Base-by-base conservation (phyloP, 345 rosid genomes). In the Bretschneidera sinensis region DNA sequence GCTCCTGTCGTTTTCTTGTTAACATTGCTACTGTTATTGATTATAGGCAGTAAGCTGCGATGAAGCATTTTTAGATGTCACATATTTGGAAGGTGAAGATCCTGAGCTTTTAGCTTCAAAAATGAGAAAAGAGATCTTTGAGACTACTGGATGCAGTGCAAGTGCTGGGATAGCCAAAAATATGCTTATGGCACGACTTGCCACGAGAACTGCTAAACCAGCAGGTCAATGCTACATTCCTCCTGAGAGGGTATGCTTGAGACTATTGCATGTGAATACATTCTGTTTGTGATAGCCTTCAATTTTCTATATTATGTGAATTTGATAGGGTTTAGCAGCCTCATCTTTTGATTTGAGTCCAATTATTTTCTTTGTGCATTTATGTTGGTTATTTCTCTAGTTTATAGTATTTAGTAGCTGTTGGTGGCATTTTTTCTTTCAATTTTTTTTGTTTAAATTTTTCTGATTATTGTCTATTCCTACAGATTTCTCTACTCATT, bases 161-260 rank as follows among this genome's bases (percentile, higher is more conserved):
- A 89, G 97, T 77, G 84, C 83, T 55, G 98, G 98, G 54, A 84
- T 92, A 71, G 89, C 91, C 55, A 78, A 76, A 25, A 89, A 87
- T 75, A 92, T 92, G 96, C 91, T 92, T 9, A 74, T 92, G 83
- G 97, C 98, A 59, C 96, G 98, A 64, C 88, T 89, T 65, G 98
- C 98, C 70, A 92, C 98, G 43, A 81, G 86, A 68, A 72, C 81
- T 54, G 98, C 98, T 50, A 92, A 92, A 76, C 97, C 98, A 51
- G 71, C 89, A 64, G 97, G 98, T 69, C 98, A 92, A 75, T 85
- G 81, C 60, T 77, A 66, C 71, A 85, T 92, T 66, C 66, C 87
- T 64, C 66, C 77, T 63, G 86, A 78, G 59, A 76, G 31, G 85
- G 96, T 91, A 61, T 63, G 66, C 65, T 59, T 34, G 8, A 19